Evolutionary conservation across 2,329 filamentous ascomycete genomes (phyloP), one percentile per base, ranked within the genome.

Genomic region (Celoporthe dispersa): DNA sequence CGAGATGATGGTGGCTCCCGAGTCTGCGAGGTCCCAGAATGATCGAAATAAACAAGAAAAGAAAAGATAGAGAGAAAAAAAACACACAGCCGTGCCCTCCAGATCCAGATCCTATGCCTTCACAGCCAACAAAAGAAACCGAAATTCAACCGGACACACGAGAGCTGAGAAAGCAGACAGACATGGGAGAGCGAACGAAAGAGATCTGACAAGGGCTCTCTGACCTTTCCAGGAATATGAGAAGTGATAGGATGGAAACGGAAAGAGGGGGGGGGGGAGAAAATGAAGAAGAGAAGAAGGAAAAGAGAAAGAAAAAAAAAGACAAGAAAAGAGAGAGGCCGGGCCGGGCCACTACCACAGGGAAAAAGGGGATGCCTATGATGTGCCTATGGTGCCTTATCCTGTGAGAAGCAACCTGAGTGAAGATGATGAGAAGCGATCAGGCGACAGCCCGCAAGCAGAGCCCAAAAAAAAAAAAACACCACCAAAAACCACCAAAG

Each of bases 111-210:
- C 25, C 53, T 31, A 31, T 31, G 44, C 28, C 53, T 19, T 57
- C 12, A 33, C 28, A 48, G 22, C 53, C 53, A 57, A 19, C 44
- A 19, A 57, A 9, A 57, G 5, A 57, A 57, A 57, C 53, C 53
- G 53, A 57, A 22, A 19, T 57, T 57, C 53, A 57, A 57, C 53
- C 25, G 53, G 53, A 57, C 53, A 28, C 25, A 57, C 53, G 25
- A 31, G 53, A 57, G 25, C 53, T 57, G 53, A 31, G 25, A 33
- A n/a, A 48, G 44, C 16, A 48, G 41, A 48, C 19, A 48, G 44
- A n/a, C 44, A 48, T 48, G 44, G 22, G 8, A 48, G 44, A 22
- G 53, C 53, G 25, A 57, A 16, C 28, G 53, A 57, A 31, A 57
- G 53, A 57, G 6, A 33, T 57, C 3, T 31, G 53, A 33, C 25